Percentiles rank a stretch among this genome's conserved stretches.
Conservation (phyloP, 164 flowering plant species). For the Stephania japonica region DNA sequence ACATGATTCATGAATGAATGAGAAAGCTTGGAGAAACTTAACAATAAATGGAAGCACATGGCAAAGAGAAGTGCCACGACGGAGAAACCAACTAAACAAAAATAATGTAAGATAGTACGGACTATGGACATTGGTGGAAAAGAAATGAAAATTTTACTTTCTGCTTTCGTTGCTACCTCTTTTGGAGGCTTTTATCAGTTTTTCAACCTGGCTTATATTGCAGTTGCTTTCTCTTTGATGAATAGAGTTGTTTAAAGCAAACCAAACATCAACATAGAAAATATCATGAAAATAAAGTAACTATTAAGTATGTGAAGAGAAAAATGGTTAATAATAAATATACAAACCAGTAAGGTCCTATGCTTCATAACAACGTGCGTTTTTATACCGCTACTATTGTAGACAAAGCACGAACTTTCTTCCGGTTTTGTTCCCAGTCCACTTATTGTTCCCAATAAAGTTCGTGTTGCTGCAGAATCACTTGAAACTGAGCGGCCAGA, state of each 20-base stretch:
- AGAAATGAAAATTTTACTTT: background rate
- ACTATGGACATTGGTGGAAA: background rate
- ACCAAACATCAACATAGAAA: background rate
- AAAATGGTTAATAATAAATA: conserved; percentile 6
- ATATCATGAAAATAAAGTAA: background rate
- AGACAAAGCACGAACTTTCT: conserved; percentile 78
- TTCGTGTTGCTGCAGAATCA: conserved; percentile 30
- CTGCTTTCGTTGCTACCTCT: no score
- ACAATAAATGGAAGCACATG: background rate
- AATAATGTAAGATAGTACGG: background rate
- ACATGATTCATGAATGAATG: no score
- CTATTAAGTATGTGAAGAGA: background rate
- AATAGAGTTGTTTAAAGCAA: no score
- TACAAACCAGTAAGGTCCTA: conserved; percentile 79
- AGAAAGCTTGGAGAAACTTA: no score
- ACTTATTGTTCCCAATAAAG: conserved; percentile 54
- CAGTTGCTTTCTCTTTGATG: no score
- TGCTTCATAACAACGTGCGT: conserved; percentile 86
- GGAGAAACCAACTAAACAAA: background rate
- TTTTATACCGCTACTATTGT: conserved; percentile 48
- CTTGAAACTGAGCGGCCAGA: conserved; percentile 13
- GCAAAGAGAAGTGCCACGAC: background rate
- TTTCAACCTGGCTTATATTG: no score
- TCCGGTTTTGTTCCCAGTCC: conserved; percentile 74
- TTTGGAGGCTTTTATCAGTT: no score